Base-by-base conservation (phyloP, 176 grass and related monocot species). In the Neostapfia colusana region DNA sequence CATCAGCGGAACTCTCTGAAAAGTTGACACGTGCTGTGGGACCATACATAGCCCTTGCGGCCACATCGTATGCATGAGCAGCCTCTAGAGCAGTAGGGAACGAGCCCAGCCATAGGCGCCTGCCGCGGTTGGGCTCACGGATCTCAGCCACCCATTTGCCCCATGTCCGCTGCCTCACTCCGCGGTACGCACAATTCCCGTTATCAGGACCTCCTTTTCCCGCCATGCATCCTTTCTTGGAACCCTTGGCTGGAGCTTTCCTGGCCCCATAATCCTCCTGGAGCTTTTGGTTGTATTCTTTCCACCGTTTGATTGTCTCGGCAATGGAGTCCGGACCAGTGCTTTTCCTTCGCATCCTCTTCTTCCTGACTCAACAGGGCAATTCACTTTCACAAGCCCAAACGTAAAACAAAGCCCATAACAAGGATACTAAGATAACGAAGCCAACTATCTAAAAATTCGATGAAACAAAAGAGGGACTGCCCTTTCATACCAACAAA, bases 121-220 rank as follows among this genome's bases (percentile, higher is more conserved):
- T 90, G 64, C 95, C 91, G 9, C 89, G 80, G 34, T 92, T 88
- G 64, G 95, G 95, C 80, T 99, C 95, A 18, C 95, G 89, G 61
- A 99, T 99, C 79, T 95, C 95, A 9, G 95, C 91, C 18, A 99
- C 95, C 95, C 95, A 99, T 24, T 99, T 99, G 28, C 95, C 95
- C 91, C 91, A 99, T 1, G 88, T 91, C 40, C 95, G 82, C 48
- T 99, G 91, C 80, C 95, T 95, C 36, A 99, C 95, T 2, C 95
- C 91, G 1, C 91, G 86, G 73, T 95, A 99, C 5, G 31, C 54
- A 27, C 89, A 99, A 5, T 41, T 70, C 10, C 73, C 42, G 41
- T 99, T 99, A 2, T 95, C 89, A 5, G 95, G 95, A 1, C 91
- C 95, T 60, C 95, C 95, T 85, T 99, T 99, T 12, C 95, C 95